Conservation (phyloP, 768 basidiomycete genomes). For the Xerocomellus intermedius region DNA sequence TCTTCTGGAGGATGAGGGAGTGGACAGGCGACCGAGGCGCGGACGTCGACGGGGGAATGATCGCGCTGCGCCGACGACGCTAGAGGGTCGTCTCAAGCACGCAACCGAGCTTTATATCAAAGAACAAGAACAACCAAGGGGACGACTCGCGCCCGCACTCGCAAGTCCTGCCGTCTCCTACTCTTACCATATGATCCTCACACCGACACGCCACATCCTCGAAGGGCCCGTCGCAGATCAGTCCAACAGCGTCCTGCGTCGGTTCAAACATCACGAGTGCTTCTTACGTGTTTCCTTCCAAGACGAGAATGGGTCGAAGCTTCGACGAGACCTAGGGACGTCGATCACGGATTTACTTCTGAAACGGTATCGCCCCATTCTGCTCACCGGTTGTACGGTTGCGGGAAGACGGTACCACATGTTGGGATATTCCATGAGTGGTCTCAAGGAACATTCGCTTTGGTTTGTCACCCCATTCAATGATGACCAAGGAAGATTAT, state of each 20-base stretch:
- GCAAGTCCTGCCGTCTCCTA: constrained; percentile 25
- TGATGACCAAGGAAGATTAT: constrained; percentile 18
- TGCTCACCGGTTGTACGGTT: constrained; percentile 36
- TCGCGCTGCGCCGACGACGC: constrained; percentile 1
- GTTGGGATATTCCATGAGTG: constrained; percentile 54
- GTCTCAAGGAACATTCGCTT: constrained; percentile 47
- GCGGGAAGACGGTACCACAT: constrained; percentile 47
- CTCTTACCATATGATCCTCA: constrained; percentile 39
- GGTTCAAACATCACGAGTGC: constrained; percentile 38
- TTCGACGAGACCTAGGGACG: constrained; percentile 32
- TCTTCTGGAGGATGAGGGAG: constrained; percentile 18
- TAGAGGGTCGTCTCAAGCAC: constrained; percentile 12
- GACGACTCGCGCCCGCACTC: constrained; percentile 24
- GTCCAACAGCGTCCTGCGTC: constrained; percentile 38
- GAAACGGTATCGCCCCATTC: constrained; percentile 33
- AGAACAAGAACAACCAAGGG: constrained; percentile 25
- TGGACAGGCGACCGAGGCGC: neutral
- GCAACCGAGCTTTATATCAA: constrained; percentile 20
- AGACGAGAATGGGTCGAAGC: constrained; percentile 43
- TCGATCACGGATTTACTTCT: constrained; percentile 34
- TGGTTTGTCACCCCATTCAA: constrained; percentile 48
- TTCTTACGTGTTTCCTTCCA: constrained; percentile 50
- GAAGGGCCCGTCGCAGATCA: constrained; percentile 41
- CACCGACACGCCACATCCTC: constrained; percentile 38
- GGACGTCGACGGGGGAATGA: neutral